Evolutionary conservation across 2,329 filamentous ascomycete genomes (phyloP).

Genomic region (Aureobasidium sp.): DNA sequence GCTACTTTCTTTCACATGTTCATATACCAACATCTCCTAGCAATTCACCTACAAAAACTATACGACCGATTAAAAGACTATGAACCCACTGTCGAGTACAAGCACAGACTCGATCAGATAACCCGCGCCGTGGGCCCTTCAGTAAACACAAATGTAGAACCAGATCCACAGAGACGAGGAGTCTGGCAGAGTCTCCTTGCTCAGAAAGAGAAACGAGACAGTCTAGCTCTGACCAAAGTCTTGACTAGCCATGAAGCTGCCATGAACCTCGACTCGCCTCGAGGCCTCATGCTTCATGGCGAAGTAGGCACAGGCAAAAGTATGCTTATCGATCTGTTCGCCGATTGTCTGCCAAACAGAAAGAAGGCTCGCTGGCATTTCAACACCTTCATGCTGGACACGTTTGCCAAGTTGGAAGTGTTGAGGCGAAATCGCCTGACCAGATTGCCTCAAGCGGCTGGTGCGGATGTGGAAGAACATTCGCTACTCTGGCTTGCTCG

Average conservation of each 20-base stretch:
- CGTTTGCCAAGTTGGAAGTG: conserved; percentile 61
- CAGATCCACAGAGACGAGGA: conserved; percentile 12
- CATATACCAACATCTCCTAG: conserved; percentile 25
- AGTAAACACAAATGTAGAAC: conserved; percentile 12
- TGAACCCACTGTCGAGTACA: conserved; percentile 62
- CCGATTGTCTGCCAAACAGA: conserved; percentile 63
- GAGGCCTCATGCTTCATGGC: conserved; percentile 67
- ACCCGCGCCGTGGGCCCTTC: conserved; percentile 34
- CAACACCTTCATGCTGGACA: conserved; percentile 78
- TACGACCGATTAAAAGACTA: conserved; percentile 73
- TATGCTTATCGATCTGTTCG: conserved; percentile 78
- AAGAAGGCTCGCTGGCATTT: conserved; percentile 75
- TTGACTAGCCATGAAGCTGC: conserved; percentile 64
- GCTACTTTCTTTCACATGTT: background rate
- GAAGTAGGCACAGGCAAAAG: conserved; percentile 78
- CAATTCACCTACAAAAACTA: conserved; percentile 67
- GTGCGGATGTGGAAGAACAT: conserved; percentile 45
- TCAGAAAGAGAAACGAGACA: conserved; percentile 44
- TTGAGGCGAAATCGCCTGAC: conserved; percentile 40
- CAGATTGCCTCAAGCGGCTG: conserved; percentile 9
- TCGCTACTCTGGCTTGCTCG: conserved; percentile 66
- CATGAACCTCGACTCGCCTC: conserved; percentile 61
- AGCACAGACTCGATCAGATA: conserved; percentile 54
- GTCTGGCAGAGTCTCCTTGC: conserved; percentile 50
- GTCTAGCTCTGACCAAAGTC: conserved; percentile 57